Percentiles rank a stretch among this genome's conserved stretches.
These are phyloP conservation scores for Entoloma clypeatum DNA, from an alignment of 1,284 basidiomycete genomes.

Conservation along the genomic window DNA sequence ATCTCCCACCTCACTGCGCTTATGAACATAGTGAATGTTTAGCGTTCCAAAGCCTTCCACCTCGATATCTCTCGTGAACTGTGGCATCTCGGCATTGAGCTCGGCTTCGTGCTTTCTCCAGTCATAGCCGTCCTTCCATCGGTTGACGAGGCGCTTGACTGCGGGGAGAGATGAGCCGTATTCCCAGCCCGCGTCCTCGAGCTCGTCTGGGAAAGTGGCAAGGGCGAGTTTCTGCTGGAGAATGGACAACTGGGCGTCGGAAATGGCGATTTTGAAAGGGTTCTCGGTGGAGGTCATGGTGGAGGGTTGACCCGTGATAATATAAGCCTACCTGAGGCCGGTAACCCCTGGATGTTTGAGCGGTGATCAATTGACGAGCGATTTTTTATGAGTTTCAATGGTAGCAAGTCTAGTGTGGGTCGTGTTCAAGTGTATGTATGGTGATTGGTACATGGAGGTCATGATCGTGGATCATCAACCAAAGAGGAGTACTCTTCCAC, in stretches of 20 bases:
- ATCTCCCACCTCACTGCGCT: conserved; percentile 35
- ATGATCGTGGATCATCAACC: no score
- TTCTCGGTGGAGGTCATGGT: conserved; percentile 21
- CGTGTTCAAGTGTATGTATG: no score
- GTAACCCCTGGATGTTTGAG: no score
- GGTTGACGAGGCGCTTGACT: conserved; percentile 37
- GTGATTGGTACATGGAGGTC: no score
- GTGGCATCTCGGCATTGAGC: conserved; percentile 44
- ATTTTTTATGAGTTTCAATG: no score
- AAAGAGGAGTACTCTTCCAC: no score
- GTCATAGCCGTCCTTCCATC: conserved; percentile 45
- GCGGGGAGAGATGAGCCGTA: conserved; percentile 49
- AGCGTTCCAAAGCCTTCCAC: conserved; percentile 41
- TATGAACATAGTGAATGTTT: conserved; percentile 50
- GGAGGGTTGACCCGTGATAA: no score
- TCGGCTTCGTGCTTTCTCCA: conserved; percentile 44
- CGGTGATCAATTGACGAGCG: no score
- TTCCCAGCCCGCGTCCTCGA: conserved; percentile 39
- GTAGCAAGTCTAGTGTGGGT: no score
- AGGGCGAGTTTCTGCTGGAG: conserved; percentile 40
- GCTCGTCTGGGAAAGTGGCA: conserved; percentile 43
- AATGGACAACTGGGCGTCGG: conserved; percentile 32
- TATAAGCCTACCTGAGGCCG: no score
- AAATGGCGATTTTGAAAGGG: conserved; percentile 41
- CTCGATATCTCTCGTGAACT: conserved; percentile 43